These are phyloP conservation scores for Fraxinus pennsylvanica DNA, from an alignment of 257 asterid species.

Conservation along the genomic window DNA sequence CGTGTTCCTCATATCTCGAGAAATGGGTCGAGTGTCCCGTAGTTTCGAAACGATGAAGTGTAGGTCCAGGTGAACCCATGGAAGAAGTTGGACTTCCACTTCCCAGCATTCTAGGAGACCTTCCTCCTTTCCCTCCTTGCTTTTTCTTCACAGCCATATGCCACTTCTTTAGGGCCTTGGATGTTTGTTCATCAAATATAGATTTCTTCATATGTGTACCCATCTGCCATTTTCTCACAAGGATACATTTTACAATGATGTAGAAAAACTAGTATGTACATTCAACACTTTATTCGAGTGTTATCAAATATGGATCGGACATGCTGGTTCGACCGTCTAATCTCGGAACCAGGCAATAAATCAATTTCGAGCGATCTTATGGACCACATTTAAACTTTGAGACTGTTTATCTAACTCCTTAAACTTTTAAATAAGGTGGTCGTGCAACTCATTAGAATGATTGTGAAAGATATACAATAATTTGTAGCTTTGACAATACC, in stretches of 20 bases:
- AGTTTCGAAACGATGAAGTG: constrained; percentile 69
- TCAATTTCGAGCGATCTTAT: not conserved
- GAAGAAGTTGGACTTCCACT: constrained; percentile 65
- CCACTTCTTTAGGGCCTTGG: constrained; percentile 22
- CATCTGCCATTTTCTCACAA: constrained; percentile 4
- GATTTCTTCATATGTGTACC: constrained; percentile 24
- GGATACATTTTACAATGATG: not conserved
- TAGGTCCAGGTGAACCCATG: constrained; percentile 63
- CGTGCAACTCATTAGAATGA: not conserved
- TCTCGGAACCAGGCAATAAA: not conserved
- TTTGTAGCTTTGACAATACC: constrained; percentile 36
- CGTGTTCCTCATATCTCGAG: constrained; percentile 38
- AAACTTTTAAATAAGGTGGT: not conserved
- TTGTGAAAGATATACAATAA: not conserved
- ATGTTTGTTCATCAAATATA: constrained; percentile 25
- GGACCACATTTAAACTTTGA: not conserved
- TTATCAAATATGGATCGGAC: not conserved
- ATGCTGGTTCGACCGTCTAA: not conserved
- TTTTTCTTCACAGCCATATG: constrained; percentile 29
- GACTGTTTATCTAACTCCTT: not conserved
- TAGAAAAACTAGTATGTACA: not conserved
- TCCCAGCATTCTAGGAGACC: constrained; percentile 58
- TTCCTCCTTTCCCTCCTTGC: constrained; percentile 46
- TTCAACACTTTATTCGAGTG: not conserved
- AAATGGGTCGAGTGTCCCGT: constrained; percentile 58